Evolutionary conservation across 305 asterid species (phyloP), one percentile per base, ranked within the genome.

Genomic region (Lippia alba): DNA sequence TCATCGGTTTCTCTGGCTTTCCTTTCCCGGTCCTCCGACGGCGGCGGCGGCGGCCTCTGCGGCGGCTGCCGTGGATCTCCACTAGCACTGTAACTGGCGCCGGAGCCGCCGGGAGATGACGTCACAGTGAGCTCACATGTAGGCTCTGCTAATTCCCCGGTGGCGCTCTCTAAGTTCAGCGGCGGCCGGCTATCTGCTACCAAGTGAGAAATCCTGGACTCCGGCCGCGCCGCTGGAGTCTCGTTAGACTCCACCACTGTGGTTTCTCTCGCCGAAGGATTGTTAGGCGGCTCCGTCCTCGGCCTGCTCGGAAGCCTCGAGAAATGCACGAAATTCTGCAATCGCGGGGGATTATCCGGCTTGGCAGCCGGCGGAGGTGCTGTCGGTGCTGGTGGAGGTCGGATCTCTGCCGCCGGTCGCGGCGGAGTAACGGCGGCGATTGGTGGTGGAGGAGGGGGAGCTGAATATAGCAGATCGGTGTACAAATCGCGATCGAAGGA

Each of bases 221-320:
- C 82, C 49, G 66, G 77, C 69, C 70, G 75, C 12, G 46, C 44
- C 32, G 12, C 55, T 32, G 89, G 92, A 44, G 89, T 80, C 45
- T 76, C 89, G 8, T 74, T 81, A 15, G 94, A 82, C 0, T 81
- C 95, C 61, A 83, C 88, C 41, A 84, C 86, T 2, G 91, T 78
- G 44, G 78, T 51, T 46, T 82, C 88, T 45, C 66, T 69, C 3
- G 66, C 74, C 8, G 67, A 53, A 19, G 85, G 66, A 4, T 18
- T 64, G 16, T 11, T 32, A 1, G 32, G 36, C 34, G 68, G 61
- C 53, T 70, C 79, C 34, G 80, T 53, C 66, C 78, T 80, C 64
- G 50, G 78, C 65, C 57, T 79, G 69, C 19, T 20, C 14, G 90
- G 87, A 33, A 76, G 75, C 48, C 91, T 85, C 41, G 89, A 77